These are phyloP conservation scores for Fusarium luffae DNA, from an alignment of 2,329 filamentous ascomycete genomes.

Conservation along the genomic window DNA sequence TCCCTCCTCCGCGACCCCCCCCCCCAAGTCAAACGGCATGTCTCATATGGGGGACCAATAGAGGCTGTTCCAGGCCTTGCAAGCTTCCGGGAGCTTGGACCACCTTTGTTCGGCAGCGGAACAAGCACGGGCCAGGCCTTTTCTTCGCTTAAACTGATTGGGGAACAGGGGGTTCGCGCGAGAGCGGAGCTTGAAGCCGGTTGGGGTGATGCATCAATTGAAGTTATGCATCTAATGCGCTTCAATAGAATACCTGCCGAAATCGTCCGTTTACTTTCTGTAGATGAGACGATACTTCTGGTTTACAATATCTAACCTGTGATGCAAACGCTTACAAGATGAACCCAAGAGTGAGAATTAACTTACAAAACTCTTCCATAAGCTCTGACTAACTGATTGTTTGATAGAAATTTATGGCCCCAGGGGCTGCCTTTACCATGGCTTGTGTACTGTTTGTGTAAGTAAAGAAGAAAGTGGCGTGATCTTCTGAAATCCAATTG, in stretches of 20 bases:
- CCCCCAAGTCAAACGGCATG: constrained; percentile 10
- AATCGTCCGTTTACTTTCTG: constrained; percentile 11
- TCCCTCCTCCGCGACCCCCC: constrained; percentile 2
- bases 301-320: not conserved
- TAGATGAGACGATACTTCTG: constrained; percentile 8
- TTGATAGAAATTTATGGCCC: constrained; percentile 58
- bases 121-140: constrained; percentile 27
- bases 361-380: rapidly evolving
- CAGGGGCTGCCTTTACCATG: constrained; percentile 65
- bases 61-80: constrained; percentile 22
- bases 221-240: constrained; percentile 39
- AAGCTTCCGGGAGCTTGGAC: constrained; percentile 50
- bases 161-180: constrained; percentile 18
- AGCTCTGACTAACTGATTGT: constrained; percentile 4
- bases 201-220: constrained; percentile 45
- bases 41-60: constrained; percentile 43
- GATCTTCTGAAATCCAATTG: constrained; percentile 9
- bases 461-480: constrained; percentile 42
- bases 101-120: constrained; percentile 39
- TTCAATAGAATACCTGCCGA: constrained; percentile 7
- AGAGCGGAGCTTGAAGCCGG: constrained; percentile 14
- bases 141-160: constrained; percentile 29
- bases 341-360: constrained; percentile 45
- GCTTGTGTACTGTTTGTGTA: constrained; percentile 62
- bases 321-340: constrained; percentile 26